These are phyloP conservation scores for Reticulascus tulasneorum DNA, from an alignment of 2,329 filamentous ascomycete genomes.

Conservation along the genomic window DNA sequence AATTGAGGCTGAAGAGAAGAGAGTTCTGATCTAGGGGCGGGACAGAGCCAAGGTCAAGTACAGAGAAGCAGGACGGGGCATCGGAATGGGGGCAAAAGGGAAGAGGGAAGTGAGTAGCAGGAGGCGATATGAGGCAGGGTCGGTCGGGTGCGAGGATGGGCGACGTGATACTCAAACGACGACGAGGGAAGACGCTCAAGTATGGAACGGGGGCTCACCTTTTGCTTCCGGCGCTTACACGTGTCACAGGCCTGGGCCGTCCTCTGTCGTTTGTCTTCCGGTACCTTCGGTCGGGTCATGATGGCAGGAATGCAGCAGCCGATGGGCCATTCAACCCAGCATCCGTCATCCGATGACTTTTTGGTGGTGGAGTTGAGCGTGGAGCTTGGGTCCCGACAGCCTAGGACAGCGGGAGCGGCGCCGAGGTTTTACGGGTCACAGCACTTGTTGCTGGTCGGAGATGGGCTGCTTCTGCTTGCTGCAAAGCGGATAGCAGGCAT, in stretches of 20 bases:
- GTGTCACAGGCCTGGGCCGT: conserved; percentile 61
- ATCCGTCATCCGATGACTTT: conserved; percentile 14
- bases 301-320: conserved; percentile 17
- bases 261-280: conserved; percentile 57
- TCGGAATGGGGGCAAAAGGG: neutral
- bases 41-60: neutral
- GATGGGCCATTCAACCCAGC: conserved; percentile 8
- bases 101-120: neutral
- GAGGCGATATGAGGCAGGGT: conserved; percentile 1
- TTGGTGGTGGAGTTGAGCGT: conserved; percentile 7
- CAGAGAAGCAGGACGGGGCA: neutral
- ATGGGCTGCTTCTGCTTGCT: conserved; percentile 6
- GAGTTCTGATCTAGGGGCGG: too few species aligned
- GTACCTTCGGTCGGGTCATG: conserved; percentile 53
- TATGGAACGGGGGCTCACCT: conserved; percentile 41
- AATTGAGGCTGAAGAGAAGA: too few species aligned
- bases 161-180: neutral
- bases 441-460: conserved; percentile 6
- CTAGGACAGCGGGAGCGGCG: conserved; percentile 6
- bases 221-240: conserved; percentile 65
- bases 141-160: neutral
- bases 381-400: conserved; percentile 1
- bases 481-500: conserved; percentile 7
- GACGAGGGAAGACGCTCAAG: conserved; percentile 1
- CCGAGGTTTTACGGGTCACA: conserved; percentile 7